Base-by-base conservation (phyloP, 2,329 filamentous ascomycete genomes). In the Hymenoscyphus salicellus region DNA sequence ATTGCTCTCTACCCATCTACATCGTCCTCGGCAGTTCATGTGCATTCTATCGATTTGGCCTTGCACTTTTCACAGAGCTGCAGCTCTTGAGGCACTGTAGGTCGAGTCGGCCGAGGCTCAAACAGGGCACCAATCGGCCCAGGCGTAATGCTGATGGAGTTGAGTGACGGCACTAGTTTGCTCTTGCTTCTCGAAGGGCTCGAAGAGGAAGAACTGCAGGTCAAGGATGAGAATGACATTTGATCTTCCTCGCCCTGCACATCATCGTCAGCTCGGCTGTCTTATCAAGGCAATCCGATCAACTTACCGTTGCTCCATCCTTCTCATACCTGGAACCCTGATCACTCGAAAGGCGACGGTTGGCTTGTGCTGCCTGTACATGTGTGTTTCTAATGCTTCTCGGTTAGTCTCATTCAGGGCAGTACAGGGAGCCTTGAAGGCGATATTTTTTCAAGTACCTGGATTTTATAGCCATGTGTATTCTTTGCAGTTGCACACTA, bases 401-500 rank as follows among this genome's bases (percentile, higher is more conserved):
- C 17, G 38, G 5, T 43, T 17, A 59, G 32, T 58, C 55, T 38
- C 4, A 3, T 38, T 23, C 17, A 36, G 20, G 11, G n/a, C 2
- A 36, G 17, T 14, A 59, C 17, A 32, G 55, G 55, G 55, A 23
- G 57, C 28, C 7, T 32, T 55, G 20, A 28, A 26, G 46, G 46
- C 46, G 26, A 52, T 23, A 52, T 23, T 52, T 10, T n/a, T 26
- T 52, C 23, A 52, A 52, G 46, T 52, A 52, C 46, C 46, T 52
- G 46, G 46, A 52, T 52, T 52, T 28, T 7, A 52, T 23, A 23
- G 63, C 67, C 16, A 63, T 20, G 43, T 70, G 64, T 26, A 71
- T 65, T 56, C 46, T 38, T 49, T 68, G 62, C 62, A 72, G 43
- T 36, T 64, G 63, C 26, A 26, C 38, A 43, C 58, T 67, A 49